Percentiles rank a stretch among this genome's conserved stretches.
phyloP scores from a whole-genome alignment of 1,284 basidiomycete genomes.

The Cryptococcus jaspeensis region DNA sequence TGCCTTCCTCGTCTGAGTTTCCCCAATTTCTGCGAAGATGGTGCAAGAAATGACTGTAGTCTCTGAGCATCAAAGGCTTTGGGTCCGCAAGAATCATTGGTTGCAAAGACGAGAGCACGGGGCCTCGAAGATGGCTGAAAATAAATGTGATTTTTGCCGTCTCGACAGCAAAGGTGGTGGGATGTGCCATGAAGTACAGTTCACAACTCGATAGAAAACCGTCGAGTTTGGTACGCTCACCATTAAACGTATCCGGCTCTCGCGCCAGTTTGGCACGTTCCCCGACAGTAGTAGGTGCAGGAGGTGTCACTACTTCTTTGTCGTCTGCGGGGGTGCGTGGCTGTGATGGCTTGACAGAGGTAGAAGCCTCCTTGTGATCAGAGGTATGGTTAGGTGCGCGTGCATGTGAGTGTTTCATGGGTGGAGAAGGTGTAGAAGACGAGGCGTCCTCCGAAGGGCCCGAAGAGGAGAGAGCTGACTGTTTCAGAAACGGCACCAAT shows the following conservation, averaged over 20 bases:
- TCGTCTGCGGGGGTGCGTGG: too few relatives aligned
- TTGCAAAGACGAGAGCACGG: neutral
- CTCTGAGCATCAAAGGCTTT: neutral
- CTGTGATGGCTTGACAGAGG: too few relatives aligned
- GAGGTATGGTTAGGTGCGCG: too few relatives aligned
- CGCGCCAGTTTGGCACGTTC: neutral
- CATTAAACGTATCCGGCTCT: neutral
- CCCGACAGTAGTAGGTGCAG: too few relatives aligned
- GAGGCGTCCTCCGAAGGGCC: too few relatives aligned
- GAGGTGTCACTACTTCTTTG: too few relatives aligned
- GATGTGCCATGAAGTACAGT: conserved; percentile 8
- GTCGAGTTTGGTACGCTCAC: neutral
- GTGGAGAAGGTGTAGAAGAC: too few relatives aligned
- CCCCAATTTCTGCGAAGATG: conserved; percentile 8
- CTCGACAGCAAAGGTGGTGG: neutral
- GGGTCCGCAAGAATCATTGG: neutral
- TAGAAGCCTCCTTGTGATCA: too few relatives aligned
- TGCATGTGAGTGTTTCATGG: too few relatives aligned
- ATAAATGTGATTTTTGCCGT: conserved; percentile 5
- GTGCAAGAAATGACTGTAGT: neutral
- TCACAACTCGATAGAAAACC: conserved; percentile 4
- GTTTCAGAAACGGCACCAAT: too few relatives aligned
- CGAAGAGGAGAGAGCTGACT: too few relatives aligned
- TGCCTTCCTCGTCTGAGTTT: conserved; percentile 10
- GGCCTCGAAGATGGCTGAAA: conserved; percentile 1